Conservation (phyloP, 2,329 filamentous ascomycete species). For the Exophiala oligosperma region DNA sequence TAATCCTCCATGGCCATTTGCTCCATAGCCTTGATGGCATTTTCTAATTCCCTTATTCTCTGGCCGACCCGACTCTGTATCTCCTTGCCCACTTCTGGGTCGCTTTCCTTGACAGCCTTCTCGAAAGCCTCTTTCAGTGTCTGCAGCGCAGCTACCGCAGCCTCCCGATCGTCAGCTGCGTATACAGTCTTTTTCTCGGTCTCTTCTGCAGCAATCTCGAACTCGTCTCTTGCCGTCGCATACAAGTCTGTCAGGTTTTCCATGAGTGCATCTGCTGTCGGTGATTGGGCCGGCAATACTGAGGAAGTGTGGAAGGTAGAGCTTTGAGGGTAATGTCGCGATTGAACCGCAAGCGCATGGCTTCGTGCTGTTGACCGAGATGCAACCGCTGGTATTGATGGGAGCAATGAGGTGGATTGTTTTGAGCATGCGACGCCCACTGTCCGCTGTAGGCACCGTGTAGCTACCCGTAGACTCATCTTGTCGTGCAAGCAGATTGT, state of each 20-base stretch:
- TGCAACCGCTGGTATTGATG: background rate
- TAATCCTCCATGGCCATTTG: slow-evolving; percentile 50
- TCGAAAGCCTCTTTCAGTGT: slow-evolving; percentile 50
- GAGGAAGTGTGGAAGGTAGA: slow-evolving; percentile 20
- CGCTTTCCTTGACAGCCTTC: slow-evolving; percentile 41
- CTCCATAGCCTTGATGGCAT: slow-evolving; percentile 52
- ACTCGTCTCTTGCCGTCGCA: slow-evolving; percentile 30
- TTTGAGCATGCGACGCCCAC: background rate
- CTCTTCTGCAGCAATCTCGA: slow-evolving; percentile 47
- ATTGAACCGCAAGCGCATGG: background rate
- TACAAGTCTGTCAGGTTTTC: slow-evolving; percentile 31
- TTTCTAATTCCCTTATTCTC: slow-evolving; percentile 55
- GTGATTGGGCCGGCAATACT: slow-evolving; percentile 16
- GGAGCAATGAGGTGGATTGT: background rate
- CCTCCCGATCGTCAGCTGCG: slow-evolving; percentile 54
- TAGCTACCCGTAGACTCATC: background rate
- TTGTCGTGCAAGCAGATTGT: background rate
- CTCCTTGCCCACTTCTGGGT: slow-evolving; percentile 48
- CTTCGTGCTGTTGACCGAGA: background rate
- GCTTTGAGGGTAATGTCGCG: background rate
- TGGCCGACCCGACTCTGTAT: slow-evolving; percentile 53
- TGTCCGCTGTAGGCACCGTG: background rate
- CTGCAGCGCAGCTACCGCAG: slow-evolving; percentile 54
- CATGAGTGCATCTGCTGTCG: slow-evolving; percentile 30
- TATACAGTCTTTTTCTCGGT: slow-evolving; percentile 56